Conservation (phyloP, 257 asterid genomes). For the Ehretia macrophylla region DNA sequence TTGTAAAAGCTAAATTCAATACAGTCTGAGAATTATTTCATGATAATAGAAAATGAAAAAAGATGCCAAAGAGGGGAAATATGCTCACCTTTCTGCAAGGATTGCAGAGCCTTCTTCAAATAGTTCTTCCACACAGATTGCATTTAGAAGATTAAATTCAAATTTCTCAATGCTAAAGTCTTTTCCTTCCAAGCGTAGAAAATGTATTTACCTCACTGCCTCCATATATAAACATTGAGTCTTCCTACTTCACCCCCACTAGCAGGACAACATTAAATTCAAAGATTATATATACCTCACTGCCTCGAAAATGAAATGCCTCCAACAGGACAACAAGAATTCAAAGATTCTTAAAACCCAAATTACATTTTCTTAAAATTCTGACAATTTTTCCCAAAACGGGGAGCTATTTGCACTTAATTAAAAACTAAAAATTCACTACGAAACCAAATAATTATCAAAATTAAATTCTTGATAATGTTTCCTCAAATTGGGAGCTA, state of each 20-base stretch:
- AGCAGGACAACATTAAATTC: too few relatives aligned
- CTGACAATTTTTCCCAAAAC: neutral
- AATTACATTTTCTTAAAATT: too few relatives aligned
- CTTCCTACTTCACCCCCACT: slow-evolving; percentile 98
- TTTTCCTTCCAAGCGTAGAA: neutral
- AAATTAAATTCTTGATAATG: too few relatives aligned
- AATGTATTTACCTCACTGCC: slow-evolving; percentile 65
- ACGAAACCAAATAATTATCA: neutral
- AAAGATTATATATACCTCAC: too few relatives aligned
- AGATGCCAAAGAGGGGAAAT: neutral
- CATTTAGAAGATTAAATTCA: neutral
- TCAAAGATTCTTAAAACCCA: too few relatives aligned
- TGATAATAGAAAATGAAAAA: neutral
- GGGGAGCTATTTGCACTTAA: neutral
- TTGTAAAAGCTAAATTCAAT: too few relatives aligned
- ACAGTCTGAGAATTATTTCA: too few relatives aligned
- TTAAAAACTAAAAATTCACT: neutral
- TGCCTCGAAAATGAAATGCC: too few relatives aligned
- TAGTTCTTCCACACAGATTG: slow-evolving; percentile 73
- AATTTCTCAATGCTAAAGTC: neutral
- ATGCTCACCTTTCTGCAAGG: slow-evolving; percentile 94
- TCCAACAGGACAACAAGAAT: too few relatives aligned
- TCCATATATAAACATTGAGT: slow-evolving; percentile 84
- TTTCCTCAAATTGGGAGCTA: neutral
- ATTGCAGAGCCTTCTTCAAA: slow-evolving; percentile 99